These are phyloP conservation scores for Paraphaeosphaeria minitans DNA, from an alignment of 2,329 filamentous ascomycete species.

Conservation along the genomic window DNA sequence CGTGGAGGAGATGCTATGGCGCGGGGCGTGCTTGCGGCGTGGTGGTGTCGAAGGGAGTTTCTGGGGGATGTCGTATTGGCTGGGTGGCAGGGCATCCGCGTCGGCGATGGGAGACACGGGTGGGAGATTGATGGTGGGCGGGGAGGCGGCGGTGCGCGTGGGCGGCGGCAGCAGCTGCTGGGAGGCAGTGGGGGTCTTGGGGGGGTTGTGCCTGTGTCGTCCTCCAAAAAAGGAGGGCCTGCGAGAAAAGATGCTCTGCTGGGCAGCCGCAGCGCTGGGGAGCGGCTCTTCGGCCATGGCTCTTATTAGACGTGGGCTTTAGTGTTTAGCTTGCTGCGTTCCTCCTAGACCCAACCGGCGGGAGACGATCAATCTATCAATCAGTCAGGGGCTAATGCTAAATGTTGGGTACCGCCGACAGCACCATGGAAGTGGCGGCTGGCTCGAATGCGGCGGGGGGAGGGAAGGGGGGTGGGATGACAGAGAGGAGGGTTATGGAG, in stretches of 20 bases:
- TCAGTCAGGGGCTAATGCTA: conserved; percentile 22
- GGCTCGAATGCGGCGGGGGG: not conserved
- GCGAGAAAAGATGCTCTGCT: conserved; percentile 34
- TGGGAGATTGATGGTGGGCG: conserved; percentile 14
- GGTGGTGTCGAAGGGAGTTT: conserved; percentile 32
- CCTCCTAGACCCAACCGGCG: conserved; percentile 9
- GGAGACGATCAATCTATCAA: conserved; percentile 30
- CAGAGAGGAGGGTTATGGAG: not conserved
- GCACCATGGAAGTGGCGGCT: not conserved
- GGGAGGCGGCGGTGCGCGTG: conserved; percentile 16
- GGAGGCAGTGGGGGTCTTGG: conserved; percentile 17
- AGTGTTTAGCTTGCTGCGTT: conserved; percentile 1
- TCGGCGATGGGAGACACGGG: conserved; percentile 10
- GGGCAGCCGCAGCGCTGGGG: not conserved
- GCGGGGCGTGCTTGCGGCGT: conserved; percentile 31
- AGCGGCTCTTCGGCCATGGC: conserved; percentile 9
- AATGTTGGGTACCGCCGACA: not conserved
- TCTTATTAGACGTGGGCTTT: not conserved
- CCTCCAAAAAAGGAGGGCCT: conserved; percentile 41
- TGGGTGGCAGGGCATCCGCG: conserved; percentile 13
- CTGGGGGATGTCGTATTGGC: conserved; percentile 29
- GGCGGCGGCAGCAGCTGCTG: conserved; percentile 10
- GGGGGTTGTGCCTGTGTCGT: conserved; percentile 19
- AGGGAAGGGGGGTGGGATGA: not conserved
- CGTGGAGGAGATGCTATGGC: conserved; percentile 42